A percentile compares a stretch with the other conserved stretches of the same genome.
phyloP scores from a whole-genome alignment of 129 eudicot species.

The Tanacetum coccineum region DNA sequence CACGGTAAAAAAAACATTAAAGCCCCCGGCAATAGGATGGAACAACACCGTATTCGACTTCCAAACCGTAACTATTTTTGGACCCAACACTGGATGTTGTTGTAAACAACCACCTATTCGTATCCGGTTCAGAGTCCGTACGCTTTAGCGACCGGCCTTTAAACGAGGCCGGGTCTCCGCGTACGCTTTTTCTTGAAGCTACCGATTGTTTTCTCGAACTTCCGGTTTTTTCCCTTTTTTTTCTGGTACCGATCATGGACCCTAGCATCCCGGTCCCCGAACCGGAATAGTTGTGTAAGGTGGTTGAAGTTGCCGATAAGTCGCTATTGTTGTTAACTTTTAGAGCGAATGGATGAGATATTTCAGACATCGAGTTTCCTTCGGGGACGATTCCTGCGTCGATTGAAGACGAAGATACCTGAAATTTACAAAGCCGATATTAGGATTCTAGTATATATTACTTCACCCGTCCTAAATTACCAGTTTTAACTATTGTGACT shows the following conservation, averaged over 20 bases:
- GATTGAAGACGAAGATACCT: constrained; percentile 74
- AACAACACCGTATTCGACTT: constrained; percentile 58
- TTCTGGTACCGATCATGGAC: constrained; percentile 81
- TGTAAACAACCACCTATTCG: constrained; percentile 42
- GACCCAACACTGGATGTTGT: constrained; percentile 19
- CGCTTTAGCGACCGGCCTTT: constrained; percentile 86
- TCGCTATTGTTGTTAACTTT: constrained; percentile 19
- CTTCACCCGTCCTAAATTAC: no score
- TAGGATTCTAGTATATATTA: no score
- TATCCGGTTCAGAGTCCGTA: constrained; percentile 37
- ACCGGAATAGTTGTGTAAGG: constrained; percentile 30
- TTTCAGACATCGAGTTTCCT: constrained; percentile 59
- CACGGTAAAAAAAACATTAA: constrained; percentile 10
- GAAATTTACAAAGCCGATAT: constrained; percentile 22
- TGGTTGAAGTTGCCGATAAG: constrained; percentile 18
- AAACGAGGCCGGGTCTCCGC: constrained; percentile 83
- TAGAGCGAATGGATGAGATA: constrained; percentile 45
- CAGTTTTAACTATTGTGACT: no score
- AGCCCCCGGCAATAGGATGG: constrained; percentile 45
- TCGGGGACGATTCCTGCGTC: constrained; percentile 88
- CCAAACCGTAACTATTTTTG: constrained; percentile 19
- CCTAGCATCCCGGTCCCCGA: constrained; percentile 75
- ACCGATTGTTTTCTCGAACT: constrained; percentile 85
- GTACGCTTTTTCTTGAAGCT: constrained; percentile 88
- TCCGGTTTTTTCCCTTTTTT: constrained; percentile 84